Conservation (phyloP, 495 filamentous ascomycete species). For the Talaromyces liani region DNA sequence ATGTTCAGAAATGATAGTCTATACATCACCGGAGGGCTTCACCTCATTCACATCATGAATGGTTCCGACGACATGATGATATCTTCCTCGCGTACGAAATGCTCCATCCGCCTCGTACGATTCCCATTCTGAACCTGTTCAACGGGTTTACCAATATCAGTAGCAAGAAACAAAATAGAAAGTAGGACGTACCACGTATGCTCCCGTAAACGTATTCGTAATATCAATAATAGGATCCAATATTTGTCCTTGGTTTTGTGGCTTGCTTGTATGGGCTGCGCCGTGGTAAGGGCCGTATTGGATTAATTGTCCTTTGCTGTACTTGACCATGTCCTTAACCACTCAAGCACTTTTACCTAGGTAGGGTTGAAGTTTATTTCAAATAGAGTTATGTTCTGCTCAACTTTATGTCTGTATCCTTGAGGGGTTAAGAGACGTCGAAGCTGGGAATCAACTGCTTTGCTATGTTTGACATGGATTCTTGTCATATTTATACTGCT, state of each 20-base stretch:
- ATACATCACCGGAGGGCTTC: not conserved
- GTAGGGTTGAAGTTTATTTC: not conserved
- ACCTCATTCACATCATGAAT: not conserved
- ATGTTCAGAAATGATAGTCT: not conserved
- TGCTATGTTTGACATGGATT: not conserved
- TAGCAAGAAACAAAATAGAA: not conserved
- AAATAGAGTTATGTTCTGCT: no score
- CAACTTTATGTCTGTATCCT: not conserved
- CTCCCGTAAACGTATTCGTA: conserved; percentile 7
- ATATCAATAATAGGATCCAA: conserved; percentile 7
- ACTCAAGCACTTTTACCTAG: not conserved
- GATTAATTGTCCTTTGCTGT: conserved; percentile 6
- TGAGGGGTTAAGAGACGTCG: not conserved
- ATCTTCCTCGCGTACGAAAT: conserved; percentile 7
- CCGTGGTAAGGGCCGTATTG: conserved; percentile 1
- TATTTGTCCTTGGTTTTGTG: not conserved
- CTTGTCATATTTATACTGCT: not conserved
- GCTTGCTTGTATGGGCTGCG: not conserved
- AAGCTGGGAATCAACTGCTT: no score
- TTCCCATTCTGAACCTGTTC: conserved; percentile 2
- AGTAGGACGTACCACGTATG: conserved; percentile 3
- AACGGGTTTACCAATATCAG: not conserved
- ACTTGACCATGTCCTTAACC: not conserved
- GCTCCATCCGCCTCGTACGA: not conserved
- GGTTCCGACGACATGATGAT: conserved; percentile 1